Evolutionary conservation across 208 protist species (phyloP).

Genomic region (Tetramitus jugosus): DNA sequence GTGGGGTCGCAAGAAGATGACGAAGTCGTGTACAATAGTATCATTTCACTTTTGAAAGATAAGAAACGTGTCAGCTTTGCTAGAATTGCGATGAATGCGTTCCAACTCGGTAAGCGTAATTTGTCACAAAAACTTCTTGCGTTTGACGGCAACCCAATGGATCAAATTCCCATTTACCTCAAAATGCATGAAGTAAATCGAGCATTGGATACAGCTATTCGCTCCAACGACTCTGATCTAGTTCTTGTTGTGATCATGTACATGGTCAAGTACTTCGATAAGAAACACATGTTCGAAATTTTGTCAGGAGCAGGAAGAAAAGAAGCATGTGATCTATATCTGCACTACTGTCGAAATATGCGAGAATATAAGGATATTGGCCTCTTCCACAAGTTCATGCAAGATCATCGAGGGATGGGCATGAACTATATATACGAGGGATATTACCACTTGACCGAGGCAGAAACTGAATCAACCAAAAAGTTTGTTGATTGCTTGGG

Average conservation of each 20-base stretch:
- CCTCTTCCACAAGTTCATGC: neutral
- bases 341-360: constrained; percentile 2
- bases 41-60: neutral
- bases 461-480: neutral
- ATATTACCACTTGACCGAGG: neutral
- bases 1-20: constrained; percentile 35
- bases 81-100: constrained; percentile 33
- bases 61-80: constrained; percentile 51
- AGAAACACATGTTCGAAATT: constrained; percentile 9
- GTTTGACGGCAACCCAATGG: neutral
- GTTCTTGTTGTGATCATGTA: neutral
- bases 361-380: neutral
- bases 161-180: constrained; percentile 36
- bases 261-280: neutral
- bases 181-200: constrained; percentile 20
- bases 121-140: constrained; percentile 6
- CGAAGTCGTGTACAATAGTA: neutral
- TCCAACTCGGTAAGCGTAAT: neutral
- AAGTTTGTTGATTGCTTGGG: neutral
- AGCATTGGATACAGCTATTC: constrained; percentile 37
- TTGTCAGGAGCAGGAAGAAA: neutral
- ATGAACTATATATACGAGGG: neutral
- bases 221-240: constrained; percentile 30
- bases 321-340: too few relatives aligned
- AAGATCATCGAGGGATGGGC: neutral